These are phyloP conservation scores for Pleurotus eryngii DNA, from an alignment of 768 basidiomycete species.

Conservation along the genomic window DNA sequence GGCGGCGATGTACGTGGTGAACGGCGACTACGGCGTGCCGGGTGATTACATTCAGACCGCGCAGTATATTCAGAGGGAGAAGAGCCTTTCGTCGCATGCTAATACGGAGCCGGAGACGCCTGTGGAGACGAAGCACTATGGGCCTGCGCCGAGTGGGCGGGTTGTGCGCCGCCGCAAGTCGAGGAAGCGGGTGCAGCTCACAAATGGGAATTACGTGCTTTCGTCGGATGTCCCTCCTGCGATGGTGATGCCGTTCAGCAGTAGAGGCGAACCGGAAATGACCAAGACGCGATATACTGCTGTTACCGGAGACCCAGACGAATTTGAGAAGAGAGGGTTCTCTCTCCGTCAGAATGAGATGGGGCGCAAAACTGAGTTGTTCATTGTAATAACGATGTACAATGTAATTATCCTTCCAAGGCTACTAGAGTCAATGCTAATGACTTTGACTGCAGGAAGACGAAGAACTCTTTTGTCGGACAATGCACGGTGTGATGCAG, in stretches of 20 bases:
- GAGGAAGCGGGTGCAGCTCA: conserved; percentile 80
- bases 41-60: conserved; percentile 28
- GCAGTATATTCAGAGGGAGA: conserved; percentile 41
- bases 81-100: conserved; percentile 34
- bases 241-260: conserved; percentile 58
- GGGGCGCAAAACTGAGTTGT: conserved; percentile 81
- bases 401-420: conserved; percentile 53
- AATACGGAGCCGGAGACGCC: conserved; percentile 49
- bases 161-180: conserved; percentile 67
- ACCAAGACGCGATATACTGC: conserved; percentile 78
- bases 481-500: conserved; percentile 92
- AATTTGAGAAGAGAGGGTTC: conserved; percentile 82
- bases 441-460: conserved; percentile 54
- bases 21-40: conserved; percentile 15
- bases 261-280: conserved; percentile 70
- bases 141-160: conserved; percentile 82
- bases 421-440: conserved; percentile 5
- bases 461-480: conserved; percentile 88
- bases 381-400: conserved; percentile 96
- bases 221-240: conserved; percentile 83
- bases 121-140: conserved; percentile 76
- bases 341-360: conserved; percentile 81
- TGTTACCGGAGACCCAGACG: conserved; percentile 91
- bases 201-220: conserved; percentile 85
- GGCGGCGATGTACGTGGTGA: conserved; percentile 18